Conservation (phyloP, 2,329 filamentous ascomycete species). For the Beauveria pseudobassiana region DNA sequence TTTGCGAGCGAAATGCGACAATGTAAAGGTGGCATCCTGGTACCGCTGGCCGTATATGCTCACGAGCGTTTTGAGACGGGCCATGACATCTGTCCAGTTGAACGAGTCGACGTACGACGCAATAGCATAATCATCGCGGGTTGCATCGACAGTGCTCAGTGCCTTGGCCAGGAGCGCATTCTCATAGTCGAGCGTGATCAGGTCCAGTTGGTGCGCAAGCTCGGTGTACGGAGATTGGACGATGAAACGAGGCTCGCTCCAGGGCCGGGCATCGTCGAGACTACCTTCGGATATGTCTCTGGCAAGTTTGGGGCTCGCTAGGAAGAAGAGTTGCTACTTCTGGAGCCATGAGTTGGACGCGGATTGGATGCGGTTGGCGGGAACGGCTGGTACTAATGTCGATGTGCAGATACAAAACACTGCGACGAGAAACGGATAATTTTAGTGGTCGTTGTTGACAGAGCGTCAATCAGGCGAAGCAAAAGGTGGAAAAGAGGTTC, state of each 20-base stretch:
- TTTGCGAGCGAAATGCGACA: constrained; percentile 71
- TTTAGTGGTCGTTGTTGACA: not conserved
- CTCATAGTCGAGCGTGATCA: constrained; percentile 57
- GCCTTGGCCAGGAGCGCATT: constrained; percentile 66
- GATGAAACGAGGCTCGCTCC: constrained; percentile 31
- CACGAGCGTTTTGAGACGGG: constrained; percentile 46
- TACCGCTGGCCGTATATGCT: constrained; percentile 41
- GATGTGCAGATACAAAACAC: not conserved
- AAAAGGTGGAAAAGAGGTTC: not conserved
- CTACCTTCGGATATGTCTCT: constrained; percentile 17
- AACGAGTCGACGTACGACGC: constrained; percentile 66
- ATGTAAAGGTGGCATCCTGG: constrained; percentile 63
- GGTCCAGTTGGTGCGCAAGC: constrained; percentile 62
- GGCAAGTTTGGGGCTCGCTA: constrained; percentile 18
- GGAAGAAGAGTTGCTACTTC: constrained; percentile 11
- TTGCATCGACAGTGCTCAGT: constrained; percentile 54
- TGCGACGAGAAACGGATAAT: not conserved
- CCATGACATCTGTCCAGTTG: constrained; percentile 64
- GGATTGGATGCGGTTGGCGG: not conserved
- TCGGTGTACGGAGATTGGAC: constrained; percentile 72
- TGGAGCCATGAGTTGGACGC: not conserved
- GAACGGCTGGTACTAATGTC: not conserved
- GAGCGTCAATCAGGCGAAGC: not conserved
- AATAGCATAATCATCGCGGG: constrained; percentile 67
- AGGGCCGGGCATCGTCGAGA: constrained; percentile 19